Evolutionary conservation across 176 grass and related monocot species (phyloP), one percentile per base, ranked within the genome.

Genomic region (Zizania latifolia): DNA sequence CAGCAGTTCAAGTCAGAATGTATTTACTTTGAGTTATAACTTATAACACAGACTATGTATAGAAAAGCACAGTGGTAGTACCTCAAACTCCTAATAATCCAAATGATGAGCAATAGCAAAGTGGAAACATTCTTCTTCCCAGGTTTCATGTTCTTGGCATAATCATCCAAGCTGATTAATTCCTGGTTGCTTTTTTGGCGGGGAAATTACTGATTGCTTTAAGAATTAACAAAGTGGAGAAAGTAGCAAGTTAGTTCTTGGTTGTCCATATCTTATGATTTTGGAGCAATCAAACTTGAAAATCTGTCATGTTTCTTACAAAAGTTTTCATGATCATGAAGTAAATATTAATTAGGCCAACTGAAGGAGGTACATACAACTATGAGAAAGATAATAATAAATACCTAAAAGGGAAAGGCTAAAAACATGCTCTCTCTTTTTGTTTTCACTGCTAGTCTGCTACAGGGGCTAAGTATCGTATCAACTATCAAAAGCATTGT

Each of bases 151-250:
- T 83, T 88, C 39, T 83, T 70, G 59, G 72, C 83, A 80, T 86
- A 88, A 32, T 77, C 82, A 83, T 83, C 85, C 68, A 88, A 86
- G 82, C 86, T 86, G 73, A 92, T 86, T 35, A 88, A 78, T 46
- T 83, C 50, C 31, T 70, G 70, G 16, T 88, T 86, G 26, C 81
- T 75, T 32, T n/a, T n/a, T n/a, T n/a, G n/a, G n/a, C n/a, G n/a
- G n/a, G n/a, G n/a, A n/a, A 88, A 78, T 46, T 83, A 40, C 31
- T 70, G 70, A 16, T 88, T 86, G 26, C 81, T 75, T 32, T 79
- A 69, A 79, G 80, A 86, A 63, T 75, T 86, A 62, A 83, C 86
- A 24, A 82, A 85, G n/a, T 77, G 55, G 34, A 87, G 62, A 86
- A 58, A 75, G 78, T 82, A 50, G 82, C 86, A 67, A 88, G 62